Percentiles rank a stretch among this genome's conserved stretches.
Conservation (phyloP, 2,329 filamentous ascomycete species). For the Didymella pomorum region DNA sequence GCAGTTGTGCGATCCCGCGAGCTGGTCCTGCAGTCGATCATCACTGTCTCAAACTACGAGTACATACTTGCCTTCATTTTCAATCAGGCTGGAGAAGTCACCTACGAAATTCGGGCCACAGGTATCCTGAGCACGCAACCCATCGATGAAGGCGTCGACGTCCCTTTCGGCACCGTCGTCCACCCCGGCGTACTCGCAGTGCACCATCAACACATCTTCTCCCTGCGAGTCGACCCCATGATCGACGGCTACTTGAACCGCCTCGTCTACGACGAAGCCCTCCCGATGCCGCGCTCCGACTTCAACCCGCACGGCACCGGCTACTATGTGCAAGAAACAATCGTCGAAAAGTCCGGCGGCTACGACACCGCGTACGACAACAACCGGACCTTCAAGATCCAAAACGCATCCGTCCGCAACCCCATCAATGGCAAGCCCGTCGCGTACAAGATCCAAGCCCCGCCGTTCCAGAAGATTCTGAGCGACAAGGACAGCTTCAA, state of each 20-base stretch:
- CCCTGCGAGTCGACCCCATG: constrained; percentile 58
- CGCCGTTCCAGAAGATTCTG: constrained; percentile 60
- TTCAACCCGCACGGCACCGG: constrained; percentile 65
- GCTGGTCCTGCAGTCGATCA: constrained; percentile 73
- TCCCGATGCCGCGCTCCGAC: constrained; percentile 65
- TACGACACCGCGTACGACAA: constrained; percentile 57
- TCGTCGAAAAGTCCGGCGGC: constrained; percentile 58
- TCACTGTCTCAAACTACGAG: constrained; percentile 76
- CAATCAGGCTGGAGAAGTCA: constrained; percentile 73
- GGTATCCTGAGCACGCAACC: constrained; percentile 73
- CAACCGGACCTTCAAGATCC: constrained; percentile 60
- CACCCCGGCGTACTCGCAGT: constrained; percentile 73
- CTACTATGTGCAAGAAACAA: constrained; percentile 58
- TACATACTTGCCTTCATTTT: constrained; percentile 77
- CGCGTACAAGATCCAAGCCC: constrained; percentile 60
- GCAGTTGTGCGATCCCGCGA: constrained; percentile 70
- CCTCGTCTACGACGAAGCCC: constrained; percentile 61
- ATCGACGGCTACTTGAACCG: constrained; percentile 58
- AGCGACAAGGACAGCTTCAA: constrained; percentile 62
- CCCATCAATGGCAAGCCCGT: constrained; percentile 59
- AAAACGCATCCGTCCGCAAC: constrained; percentile 55
- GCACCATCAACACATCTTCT: constrained; percentile 81
- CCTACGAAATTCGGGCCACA: constrained; percentile 73
- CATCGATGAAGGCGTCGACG: constrained; percentile 69
- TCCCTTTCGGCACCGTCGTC: constrained; percentile 73